Evolutionary conservation across 331 rosid species (phyloP).

Genomic region (Cucumis variabilis): DNA sequence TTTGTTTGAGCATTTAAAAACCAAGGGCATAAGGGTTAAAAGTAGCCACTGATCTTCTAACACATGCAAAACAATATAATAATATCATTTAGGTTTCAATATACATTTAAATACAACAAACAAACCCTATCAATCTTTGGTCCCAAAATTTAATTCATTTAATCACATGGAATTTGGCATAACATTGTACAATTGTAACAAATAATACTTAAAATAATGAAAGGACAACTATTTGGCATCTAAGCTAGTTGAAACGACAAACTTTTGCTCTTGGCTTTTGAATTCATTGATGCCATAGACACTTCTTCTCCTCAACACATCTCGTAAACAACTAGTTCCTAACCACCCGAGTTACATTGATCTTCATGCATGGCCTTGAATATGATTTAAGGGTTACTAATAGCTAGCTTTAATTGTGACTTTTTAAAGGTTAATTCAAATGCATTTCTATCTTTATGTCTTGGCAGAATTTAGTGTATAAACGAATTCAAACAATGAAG

Average conservation of each 20-base stretch:
- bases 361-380: too few relatives aligned
- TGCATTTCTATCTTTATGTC: too few relatives aligned
- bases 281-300: too few relatives aligned
- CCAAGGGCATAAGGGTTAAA: not conserved
- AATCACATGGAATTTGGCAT: conserved; percentile 6
- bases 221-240: too few relatives aligned
- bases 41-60: not conserved
- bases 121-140: not conserved
- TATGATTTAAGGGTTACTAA: too few relatives aligned
- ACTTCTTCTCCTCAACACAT: too few relatives aligned
- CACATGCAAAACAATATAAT: not conserved
- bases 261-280: too few relatives aligned
- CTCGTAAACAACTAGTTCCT: too few relatives aligned
- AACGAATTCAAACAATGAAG: too few relatives aligned
- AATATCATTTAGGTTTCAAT: not conserved
- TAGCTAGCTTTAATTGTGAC: not conserved
- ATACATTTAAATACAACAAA: not conserved
- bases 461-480: too few relatives aligned
- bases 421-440: not conserved
- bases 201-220: not conserved
- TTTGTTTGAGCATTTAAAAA: not conserved
- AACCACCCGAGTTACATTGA: too few relatives aligned
- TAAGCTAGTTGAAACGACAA: too few relatives aligned
- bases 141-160: not conserved
- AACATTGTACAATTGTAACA: not conserved